Evolutionary conservation across 208 protist genomes (phyloP), one percentile per base, ranked within the genome.

Genomic region (Trichomonas tenax): DNA sequence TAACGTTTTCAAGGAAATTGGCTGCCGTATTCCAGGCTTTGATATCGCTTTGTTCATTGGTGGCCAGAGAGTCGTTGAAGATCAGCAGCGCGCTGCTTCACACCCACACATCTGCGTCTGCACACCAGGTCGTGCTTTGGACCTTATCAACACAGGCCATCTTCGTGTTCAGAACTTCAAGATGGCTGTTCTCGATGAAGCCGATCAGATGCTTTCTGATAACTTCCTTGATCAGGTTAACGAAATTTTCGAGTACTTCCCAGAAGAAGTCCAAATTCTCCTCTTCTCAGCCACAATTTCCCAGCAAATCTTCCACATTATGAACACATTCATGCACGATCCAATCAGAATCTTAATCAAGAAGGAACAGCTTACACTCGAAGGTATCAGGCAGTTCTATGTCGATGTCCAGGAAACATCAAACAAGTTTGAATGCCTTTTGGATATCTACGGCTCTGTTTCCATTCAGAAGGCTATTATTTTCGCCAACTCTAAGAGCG

Each of bases 341-440:
- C 99, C 99, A 46, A 98, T 99, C 81, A 98, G 98, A 96, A 99
- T 99, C 98, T 98, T 99, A 41, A 99, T 99, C 48, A 99, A 99
- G 98, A 98, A 98, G 95, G 99, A 99, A 97, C 96, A 97, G 96
- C 96, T 97, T 40, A 97, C 97, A 38, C 95, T 97, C 31, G 97
- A 97, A 96, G 96, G 97, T 38, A 99, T 99, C 95, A 98, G 98
- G 96, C 99, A 99, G 97, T 99, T 99, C 97, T 99, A 99, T 97
- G 98, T 99, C 15, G 97, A 98, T 0, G 99, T 99, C 2, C 98
- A 99, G 88, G 98, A 98, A 96, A 99, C 99, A 97, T 98, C 99
- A 88, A 99, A 99, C 98, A 99, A 99, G 97, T 99, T 99, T 96
- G 99, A 99, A 46, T 99, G 99, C 9, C 98, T 99, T 15, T 98